phyloP scores from a whole-genome alignment of 768 basidiomycete genomes.

The Russula ochroleuca region DNA sequence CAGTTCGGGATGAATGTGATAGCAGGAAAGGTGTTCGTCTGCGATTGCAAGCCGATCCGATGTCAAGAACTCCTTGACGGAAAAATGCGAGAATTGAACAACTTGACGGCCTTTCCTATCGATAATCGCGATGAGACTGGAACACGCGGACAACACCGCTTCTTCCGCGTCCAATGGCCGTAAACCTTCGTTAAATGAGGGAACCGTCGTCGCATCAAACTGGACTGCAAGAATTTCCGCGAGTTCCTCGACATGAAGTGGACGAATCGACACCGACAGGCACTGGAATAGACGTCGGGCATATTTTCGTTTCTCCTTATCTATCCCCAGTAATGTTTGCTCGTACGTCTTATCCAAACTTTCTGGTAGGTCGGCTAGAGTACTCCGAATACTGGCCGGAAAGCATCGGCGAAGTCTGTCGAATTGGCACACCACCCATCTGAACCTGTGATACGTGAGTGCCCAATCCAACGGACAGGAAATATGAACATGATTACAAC shows the following conservation, averaged over 20 bases:
- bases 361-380: not conserved
- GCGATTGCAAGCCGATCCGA: not conserved
- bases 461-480: too few species aligned
- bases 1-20: not conserved
- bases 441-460: not conserved
- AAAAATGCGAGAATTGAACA: conserved; percentile 14
- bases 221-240: conserved; percentile 5
- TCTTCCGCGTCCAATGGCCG: not conserved
- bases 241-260: conserved; percentile 4
- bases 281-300: conserved; percentile 5
- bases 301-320: not conserved
- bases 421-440: conserved; percentile 9
- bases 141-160: conserved; percentile 10
- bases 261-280: conserved; percentile 6
- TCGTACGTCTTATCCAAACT: conserved; percentile 7
- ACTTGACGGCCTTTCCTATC: not conserved
- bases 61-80: conserved; percentile 10
- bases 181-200: not conserved
- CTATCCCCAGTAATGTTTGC: not conserved
- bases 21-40: not conserved
- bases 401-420: not conserved
- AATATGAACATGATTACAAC: not conserved
- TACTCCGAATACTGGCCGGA: not conserved
- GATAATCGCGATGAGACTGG: conserved; percentile 6
- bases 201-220: not conserved